Conservation (phyloP, 768 basidiomycete genomes). For the Hypsizygus marmoreus region DNA sequence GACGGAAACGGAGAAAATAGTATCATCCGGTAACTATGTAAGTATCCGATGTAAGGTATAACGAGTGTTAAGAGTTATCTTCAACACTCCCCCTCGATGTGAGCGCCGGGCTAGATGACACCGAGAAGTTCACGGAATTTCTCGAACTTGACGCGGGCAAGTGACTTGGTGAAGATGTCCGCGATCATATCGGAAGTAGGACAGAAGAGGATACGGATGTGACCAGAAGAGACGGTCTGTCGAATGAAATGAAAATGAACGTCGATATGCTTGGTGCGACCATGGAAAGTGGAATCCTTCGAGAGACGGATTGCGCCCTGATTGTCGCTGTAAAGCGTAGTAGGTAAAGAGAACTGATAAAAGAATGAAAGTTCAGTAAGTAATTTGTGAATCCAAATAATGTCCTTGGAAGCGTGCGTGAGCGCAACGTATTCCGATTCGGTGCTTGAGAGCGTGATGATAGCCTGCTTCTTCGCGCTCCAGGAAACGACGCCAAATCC, state of each 20-base stretch:
- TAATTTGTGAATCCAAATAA: constrained; percentile 1
- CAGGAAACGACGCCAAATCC: too few relatives aligned
- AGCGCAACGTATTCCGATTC: not conserved
- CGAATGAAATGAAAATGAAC: constrained; percentile 28
- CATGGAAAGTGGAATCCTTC: not conserved
- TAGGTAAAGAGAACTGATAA: too few relatives aligned
- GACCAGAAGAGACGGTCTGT: constrained; percentile 30
- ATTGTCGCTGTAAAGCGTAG: too few relatives aligned
- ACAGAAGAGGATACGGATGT: constrained; percentile 14
- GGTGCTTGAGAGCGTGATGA: too few relatives aligned
- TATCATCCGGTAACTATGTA: too few relatives aligned
- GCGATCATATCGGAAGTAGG: constrained; percentile 30
- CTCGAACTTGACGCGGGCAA: constrained; percentile 5
- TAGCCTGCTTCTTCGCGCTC: too few relatives aligned
- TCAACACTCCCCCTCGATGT: too few relatives aligned
- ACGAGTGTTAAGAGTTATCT: too few relatives aligned
- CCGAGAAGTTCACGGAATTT: constrained; percentile 8
- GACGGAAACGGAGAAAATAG: too few relatives aligned
- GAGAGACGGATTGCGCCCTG: not conserved
- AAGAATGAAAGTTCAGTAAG: too few relatives aligned
- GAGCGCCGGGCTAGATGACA: not conserved
- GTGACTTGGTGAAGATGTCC: constrained; percentile 10
- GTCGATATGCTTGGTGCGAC: constrained; percentile 28
- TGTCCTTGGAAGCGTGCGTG: not conserved
- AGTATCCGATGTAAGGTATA: too few relatives aligned